A percentile compares a stretch with the other conserved stretches of the same genome.
Evolutionary conservation across 108 stramenopile genomes (phyloP).

Genomic region (Skeletonema tropicum): DNA sequence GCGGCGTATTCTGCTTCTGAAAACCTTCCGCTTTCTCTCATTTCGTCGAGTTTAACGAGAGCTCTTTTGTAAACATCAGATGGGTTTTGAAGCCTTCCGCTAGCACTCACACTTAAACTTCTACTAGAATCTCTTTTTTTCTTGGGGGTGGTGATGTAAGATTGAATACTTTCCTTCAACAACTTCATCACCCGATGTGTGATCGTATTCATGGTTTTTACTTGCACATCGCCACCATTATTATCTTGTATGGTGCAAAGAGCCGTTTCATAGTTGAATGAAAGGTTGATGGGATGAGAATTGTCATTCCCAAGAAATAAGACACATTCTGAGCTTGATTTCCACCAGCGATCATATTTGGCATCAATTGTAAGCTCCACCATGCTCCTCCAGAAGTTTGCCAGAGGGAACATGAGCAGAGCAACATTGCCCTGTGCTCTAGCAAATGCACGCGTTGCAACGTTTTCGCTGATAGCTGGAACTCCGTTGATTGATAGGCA

Average conservation of each 20-base stretch:
- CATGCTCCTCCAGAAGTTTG: slow-evolving; percentile 25
- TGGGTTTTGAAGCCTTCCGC: slow-evolving; percentile 10
- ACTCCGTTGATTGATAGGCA: slow-evolving; percentile 34
- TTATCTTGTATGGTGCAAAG: slow-evolving; percentile 12
- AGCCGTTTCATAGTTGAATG: slow-evolving; percentile 20
- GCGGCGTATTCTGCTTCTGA: slow-evolving; percentile 21
- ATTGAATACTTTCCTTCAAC: slow-evolving; percentile 22
- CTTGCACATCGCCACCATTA: slow-evolving; percentile 11
- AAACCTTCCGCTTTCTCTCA: slow-evolving; percentile 28
- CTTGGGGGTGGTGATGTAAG: slow-evolving; percentile 6
- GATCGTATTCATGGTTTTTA: slow-evolving; percentile 30
- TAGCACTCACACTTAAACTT: slow-evolving; percentile 16
- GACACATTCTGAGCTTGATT: slow-evolving; percentile 16
- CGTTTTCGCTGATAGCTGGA: slow-evolving; percentile 7
- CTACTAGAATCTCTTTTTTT: slow-evolving; percentile 1
- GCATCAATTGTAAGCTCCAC: slow-evolving; percentile 20
- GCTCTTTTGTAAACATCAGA: slow-evolving; percentile 38
- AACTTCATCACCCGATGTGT: slow-evolving; percentile 24
- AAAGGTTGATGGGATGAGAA: slow-evolving; percentile 7
- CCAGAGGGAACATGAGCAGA: slow-evolving; percentile 20
- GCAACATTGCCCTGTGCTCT: slow-evolving; percentile 14
- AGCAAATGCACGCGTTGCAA: slow-evolving; percentile 10
- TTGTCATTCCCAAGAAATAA: background rate
- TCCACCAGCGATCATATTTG: slow-evolving; percentile 25
- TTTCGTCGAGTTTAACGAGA: slow-evolving; percentile 32